A percentile compares a stretch with the other conserved stretches of the same genome.
Conservation (phyloP, 352 stramenopile genomes). For the Phytopythium sindhum region DNA sequence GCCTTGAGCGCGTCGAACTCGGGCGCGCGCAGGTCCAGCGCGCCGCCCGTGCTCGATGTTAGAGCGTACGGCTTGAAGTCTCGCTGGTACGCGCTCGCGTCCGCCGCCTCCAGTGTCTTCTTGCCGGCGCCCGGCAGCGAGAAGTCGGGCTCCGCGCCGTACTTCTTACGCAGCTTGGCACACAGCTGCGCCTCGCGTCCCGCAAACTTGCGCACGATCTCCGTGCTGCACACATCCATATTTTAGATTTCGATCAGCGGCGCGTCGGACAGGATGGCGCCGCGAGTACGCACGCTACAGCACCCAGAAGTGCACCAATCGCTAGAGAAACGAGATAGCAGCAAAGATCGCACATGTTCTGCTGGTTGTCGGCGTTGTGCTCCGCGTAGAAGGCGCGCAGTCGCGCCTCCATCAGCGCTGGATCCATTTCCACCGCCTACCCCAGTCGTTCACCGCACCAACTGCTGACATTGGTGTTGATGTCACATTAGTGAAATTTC, state of each 20-base stretch:
- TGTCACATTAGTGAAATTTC: too few species aligned
- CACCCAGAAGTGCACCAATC: not conserved
- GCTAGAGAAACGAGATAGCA: not conserved
- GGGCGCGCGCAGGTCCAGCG: conserved; percentile 47
- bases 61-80: conserved; percentile 28
- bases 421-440: conserved; percentile 13
- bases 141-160: conserved; percentile 51
- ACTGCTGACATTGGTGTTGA: not conserved
- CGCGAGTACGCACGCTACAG: not conserved
- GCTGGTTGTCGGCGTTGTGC: conserved; percentile 70
- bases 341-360: conserved; percentile 64
- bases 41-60: conserved; percentile 7
- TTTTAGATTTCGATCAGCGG: not conserved
- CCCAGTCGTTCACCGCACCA: not conserved
- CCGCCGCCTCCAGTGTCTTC: not conserved
- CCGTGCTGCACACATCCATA: conserved; percentile 22
- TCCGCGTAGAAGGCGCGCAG: conserved; percentile 71
- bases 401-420: conserved; percentile 35
- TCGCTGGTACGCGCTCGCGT: conserved; percentile 26
- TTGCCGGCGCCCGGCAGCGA: not conserved
- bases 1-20: conserved; percentile 55
- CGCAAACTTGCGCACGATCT: conserved; percentile 71
- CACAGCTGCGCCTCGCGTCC: conserved; percentile 60
- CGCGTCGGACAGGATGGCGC: not conserved
- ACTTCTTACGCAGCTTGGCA: conserved; percentile 78